Conservation (phyloP, 2,329 filamentous ascomycete genomes). For the Stemphylium vesicarium region DNA sequence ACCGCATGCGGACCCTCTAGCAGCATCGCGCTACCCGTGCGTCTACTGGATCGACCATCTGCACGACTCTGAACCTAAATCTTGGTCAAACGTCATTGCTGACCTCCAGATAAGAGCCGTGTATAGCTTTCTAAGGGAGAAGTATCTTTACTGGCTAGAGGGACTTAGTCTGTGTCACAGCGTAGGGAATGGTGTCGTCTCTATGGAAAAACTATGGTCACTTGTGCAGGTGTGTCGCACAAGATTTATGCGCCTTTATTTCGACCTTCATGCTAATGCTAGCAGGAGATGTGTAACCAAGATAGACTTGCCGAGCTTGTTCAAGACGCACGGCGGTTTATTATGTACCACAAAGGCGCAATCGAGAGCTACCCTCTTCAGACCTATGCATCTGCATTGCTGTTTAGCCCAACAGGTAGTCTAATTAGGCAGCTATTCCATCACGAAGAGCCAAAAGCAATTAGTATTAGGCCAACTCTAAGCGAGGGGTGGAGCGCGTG, state of each 20-base stretch:
- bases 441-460: not conserved
- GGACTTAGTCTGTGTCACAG: slow-evolving; percentile 21
- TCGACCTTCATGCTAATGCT: not conserved
- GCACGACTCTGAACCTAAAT: slow-evolving; percentile 17
- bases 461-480: not conserved
- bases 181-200: slow-evolving; percentile 17
- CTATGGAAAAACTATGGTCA: not conserved
- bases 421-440: not conserved
- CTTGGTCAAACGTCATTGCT: no score
- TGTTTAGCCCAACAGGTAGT: not conserved
- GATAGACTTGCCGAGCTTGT: not conserved
- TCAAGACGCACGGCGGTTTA: not conserved
- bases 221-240: not conserved
- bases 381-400: not conserved
- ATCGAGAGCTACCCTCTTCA: not conserved
- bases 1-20: slow-evolving; percentile 28
- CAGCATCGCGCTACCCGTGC: slow-evolving; percentile 32
- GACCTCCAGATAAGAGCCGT: no score
- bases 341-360: not conserved
- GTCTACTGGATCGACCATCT: slow-evolving; percentile 47
- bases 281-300: not conserved
- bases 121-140: slow-evolving; percentile 3
- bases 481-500: no score
- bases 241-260: not conserved
- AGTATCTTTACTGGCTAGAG: slow-evolving; percentile 11